Percentiles rank a stretch among this genome's conserved stretches.
Conservation (phyloP, 805 yeast species). For the Yamadazyma philogaea region DNA sequence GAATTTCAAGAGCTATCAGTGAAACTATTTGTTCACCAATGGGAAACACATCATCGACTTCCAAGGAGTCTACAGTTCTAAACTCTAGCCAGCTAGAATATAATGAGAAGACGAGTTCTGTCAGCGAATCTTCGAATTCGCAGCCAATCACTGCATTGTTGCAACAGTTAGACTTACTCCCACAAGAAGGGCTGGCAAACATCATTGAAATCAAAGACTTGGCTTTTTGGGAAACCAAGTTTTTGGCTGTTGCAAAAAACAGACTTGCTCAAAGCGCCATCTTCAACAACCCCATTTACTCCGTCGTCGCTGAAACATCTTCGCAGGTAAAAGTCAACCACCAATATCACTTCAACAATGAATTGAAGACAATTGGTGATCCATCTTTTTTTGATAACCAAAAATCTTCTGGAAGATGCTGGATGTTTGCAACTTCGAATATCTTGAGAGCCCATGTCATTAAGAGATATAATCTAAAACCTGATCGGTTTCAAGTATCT, state of each 20-base stretch:
- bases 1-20: too few species aligned
- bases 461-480: slow-evolving; percentile 53
- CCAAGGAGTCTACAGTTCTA: not conserved
- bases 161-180: slow-evolving; percentile 15
- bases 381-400: slow-evolving; percentile 51
- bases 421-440: slow-evolving; percentile 85
- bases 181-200: not conserved
- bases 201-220: slow-evolving; percentile 23
- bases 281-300: slow-evolving; percentile 44
- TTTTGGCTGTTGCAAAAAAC: slow-evolving; percentile 48
- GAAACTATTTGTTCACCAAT: slow-evolving; percentile 2
- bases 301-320: slow-evolving; percentile 38
- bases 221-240: slow-evolving; percentile 43
- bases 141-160: slow-evolving; percentile 12
- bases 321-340: slow-evolving; percentile 18
- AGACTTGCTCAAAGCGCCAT: slow-evolving; percentile 53
- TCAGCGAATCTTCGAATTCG: slow-evolving; percentile 1
- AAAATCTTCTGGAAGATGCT: slow-evolving; percentile 75
- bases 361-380: slow-evolving; percentile 35
- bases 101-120: slow-evolving; percentile 9
- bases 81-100: not conserved
- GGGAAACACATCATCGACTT: slow-evolving; percentile 11
- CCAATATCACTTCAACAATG: slow-evolving; percentile 35
- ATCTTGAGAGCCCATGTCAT: slow-evolving; percentile 63
- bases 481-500: slow-evolving; percentile 62